Conservation (phyloP, 2,329 filamentous ascomycete genomes). For the Xenosphaeropsis pyriputrescens region DNA sequence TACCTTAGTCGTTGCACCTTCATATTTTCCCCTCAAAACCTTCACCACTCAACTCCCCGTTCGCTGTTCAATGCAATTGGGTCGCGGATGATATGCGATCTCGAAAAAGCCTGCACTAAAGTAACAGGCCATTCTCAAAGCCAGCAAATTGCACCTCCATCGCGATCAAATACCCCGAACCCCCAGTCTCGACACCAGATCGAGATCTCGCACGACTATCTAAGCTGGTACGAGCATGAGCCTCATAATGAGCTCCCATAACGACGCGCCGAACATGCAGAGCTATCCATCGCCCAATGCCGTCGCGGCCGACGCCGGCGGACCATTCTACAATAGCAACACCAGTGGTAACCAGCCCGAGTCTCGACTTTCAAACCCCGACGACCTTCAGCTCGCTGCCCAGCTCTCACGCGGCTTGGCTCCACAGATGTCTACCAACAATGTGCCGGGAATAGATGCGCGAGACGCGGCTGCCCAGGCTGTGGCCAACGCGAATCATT, state of each 20-base stretch:
- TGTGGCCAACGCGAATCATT: slow-evolving; percentile 19
- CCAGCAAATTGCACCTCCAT: no score
- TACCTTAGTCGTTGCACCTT: no score
- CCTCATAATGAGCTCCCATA: slow-evolving; percentile 5
- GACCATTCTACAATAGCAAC: slow-evolving; percentile 13
- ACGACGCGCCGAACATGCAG: slow-evolving; percentile 14
- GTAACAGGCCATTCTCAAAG: no score
- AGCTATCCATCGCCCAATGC: slow-evolving; percentile 17
- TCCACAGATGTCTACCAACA: slow-evolving; percentile 22
- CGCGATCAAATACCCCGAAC: no score
- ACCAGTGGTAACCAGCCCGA: slow-evolving; percentile 10
- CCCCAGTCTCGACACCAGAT: no score
- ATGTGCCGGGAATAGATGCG: slow-evolving; percentile 20
- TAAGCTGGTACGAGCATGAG: neutral
- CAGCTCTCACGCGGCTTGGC: slow-evolving; percentile 29
- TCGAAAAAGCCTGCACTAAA: no score
- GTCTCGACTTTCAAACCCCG: slow-evolving; percentile 17
- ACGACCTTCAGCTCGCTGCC: slow-evolving; percentile 28
- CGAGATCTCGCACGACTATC: no score
- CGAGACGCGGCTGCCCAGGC: slow-evolving; percentile 17
- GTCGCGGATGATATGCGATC: no score
- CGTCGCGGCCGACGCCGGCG: slow-evolving; percentile 10
- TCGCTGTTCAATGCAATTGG: no score
- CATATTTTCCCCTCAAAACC: no score
- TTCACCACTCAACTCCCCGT: no score